Base-by-base conservation (phyloP, 2,329 filamentous ascomycete genomes). In the Xylariaceae sp. region DNA sequence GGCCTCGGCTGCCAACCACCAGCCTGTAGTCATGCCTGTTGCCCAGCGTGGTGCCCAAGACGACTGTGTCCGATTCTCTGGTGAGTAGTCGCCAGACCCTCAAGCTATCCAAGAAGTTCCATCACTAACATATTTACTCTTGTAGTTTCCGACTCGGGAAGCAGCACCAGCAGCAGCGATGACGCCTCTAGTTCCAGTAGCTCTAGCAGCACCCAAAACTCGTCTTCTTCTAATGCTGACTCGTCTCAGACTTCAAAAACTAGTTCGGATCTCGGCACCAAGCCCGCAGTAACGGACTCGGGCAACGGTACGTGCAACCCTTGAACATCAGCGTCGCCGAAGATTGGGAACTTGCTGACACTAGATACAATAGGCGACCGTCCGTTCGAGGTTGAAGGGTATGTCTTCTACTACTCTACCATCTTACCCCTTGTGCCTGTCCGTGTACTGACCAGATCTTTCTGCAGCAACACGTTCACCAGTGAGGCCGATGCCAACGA, bases 31-130 rank as follows among this genome's bases (percentile, higher is more conserved):
- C 35, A 80, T 80, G 75, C 75, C 76, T 32, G 70, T 81, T 33
- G 77, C 77, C 35, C 77, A 80, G 59, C 72, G 77, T 55, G 77
- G 77, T 57, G 65, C 72, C 29, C 76, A 80, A 53, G 77, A 82
- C 47, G 77, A 81, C 52, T 81, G 77, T 52, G 60, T 68, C 32
- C 73, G 73, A 49, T 75, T 80, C 50, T 72, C 65, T 28, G 73
- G 77, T 52, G 39, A 36, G 49, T 36, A 17, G 19, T 29, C 5
- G n/a, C n/a, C n/a, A n/a, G n/a, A n/a, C n/a, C n/a, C n/a, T n/a
- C n/a, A n/a, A n/a, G n/a, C 16, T 11, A 22, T 13, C 24, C 9
- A 17, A 11, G 14, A 21, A 9, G n/a, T 3, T 9, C 15, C 3
- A 3, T 5, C n/a, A 55, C 48, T 18, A 42, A 32, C 24, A 22